Conservation (phyloP, 164 flowering plant genomes). For the Vitis cinerea region DNA sequence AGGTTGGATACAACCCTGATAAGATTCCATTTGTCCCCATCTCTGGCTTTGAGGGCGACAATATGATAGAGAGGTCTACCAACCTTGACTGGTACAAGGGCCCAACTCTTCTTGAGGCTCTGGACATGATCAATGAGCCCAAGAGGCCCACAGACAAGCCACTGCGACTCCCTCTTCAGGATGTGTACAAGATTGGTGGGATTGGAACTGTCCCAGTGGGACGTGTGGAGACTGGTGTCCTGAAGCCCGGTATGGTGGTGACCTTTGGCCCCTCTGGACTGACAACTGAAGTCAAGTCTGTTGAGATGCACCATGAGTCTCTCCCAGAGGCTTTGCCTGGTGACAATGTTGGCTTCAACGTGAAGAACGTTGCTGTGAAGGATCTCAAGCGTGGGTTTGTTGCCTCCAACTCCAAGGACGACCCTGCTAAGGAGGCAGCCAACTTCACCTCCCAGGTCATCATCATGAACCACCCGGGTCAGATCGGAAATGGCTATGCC, state of each 20-base stretch:
- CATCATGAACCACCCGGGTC: constrained; percentile 45
- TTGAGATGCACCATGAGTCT: constrained; percentile 41
- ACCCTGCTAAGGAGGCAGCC: constrained; percentile 42
- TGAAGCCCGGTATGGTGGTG: constrained; percentile 43
- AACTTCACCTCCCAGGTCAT: constrained; percentile 45
- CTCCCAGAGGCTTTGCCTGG: constrained; percentile 36
- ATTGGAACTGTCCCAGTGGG: constrained; percentile 46
- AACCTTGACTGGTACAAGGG: constrained; percentile 53
- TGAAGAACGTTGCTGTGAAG: constrained; percentile 39
- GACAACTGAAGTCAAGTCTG: constrained; percentile 42
- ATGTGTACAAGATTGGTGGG: constrained; percentile 47
- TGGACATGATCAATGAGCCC: constrained; percentile 37
- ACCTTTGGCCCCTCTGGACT: constrained; percentile 39
- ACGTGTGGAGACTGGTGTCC: constrained; percentile 35
- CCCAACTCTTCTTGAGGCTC: constrained; percentile 47
- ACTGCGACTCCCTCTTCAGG: constrained; percentile 35
- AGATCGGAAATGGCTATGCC: constrained; percentile 40
- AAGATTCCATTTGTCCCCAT: constrained; percentile 32
- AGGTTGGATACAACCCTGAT: constrained; percentile 41
- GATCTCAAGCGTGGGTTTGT: constrained; percentile 42
- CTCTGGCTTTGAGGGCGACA: constrained; percentile 35
- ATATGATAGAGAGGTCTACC: constrained; percentile 38
- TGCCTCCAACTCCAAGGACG: constrained; percentile 45
- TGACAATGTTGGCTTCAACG: constrained; percentile 41
- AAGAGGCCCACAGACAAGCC: constrained; percentile 51